These are phyloP conservation scores for Lathyrus tuberosus DNA, from an alignment of 306 rosid species.

Conservation along the genomic window DNA sequence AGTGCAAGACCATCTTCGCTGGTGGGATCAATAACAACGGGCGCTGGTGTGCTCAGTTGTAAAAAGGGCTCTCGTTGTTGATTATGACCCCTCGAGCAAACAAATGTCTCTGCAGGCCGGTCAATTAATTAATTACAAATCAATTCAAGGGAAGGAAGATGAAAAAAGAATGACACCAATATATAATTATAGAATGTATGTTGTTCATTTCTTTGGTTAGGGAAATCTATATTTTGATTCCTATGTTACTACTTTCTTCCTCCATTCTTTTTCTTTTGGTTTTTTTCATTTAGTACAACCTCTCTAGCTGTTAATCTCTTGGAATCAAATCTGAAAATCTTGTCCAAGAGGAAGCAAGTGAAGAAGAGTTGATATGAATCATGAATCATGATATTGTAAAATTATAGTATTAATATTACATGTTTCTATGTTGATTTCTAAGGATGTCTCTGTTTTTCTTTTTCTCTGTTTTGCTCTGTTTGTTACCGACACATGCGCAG, in stretches of 20 bases:
- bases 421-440: conserved; percentile 11
- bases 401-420: conserved; percentile 27
- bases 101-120: conserved; percentile 40
- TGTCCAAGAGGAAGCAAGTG: conserved; percentile 56
- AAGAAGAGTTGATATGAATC: conserved; percentile 98
- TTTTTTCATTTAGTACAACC: conserved; percentile 56
- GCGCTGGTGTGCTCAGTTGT: conserved; percentile 77
- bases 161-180: conserved; percentile 29
- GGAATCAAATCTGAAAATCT: conserved; percentile 52
- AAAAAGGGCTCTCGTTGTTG: conserved; percentile 85
- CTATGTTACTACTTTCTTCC: conserved; percentile 43
- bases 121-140: conserved; percentile 36
- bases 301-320: conserved; percentile 57
- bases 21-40: conserved; percentile 72
- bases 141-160: not conserved
- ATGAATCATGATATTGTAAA: too few relatives aligned
- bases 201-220: conserved; percentile 42
- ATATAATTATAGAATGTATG: conserved; percentile 7
- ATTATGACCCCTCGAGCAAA: conserved; percentile 44
- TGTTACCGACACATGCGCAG: conserved; percentile 44
- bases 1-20: conserved; percentile 88
- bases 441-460: not conserved
- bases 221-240: conserved; percentile 21
- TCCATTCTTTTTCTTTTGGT: conserved; percentile 30
- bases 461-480: not conserved